Base-by-base conservation (phyloP, 1,284 basidiomycete genomes). In the Coniophora puteana region DNA sequence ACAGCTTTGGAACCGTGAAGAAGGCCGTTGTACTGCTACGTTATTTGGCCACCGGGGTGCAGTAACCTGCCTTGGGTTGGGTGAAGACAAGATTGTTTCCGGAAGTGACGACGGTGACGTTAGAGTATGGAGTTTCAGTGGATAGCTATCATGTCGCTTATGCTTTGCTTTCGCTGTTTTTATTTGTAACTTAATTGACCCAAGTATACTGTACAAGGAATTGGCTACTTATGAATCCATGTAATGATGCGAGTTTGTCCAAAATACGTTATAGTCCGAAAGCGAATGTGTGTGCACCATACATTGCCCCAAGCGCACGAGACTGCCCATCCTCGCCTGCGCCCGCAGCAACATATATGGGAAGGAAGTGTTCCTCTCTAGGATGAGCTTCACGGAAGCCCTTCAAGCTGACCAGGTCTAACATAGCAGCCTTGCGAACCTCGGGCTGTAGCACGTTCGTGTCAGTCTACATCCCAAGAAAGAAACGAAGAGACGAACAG, bases 21-120 rank as follows among this genome's bases (percentile, higher is more conserved):
- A 93, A 44, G 91, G 89, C 17, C 76, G 77, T 44, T 97, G 93
- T 54, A 85, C 85, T 14, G 79, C 90, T 38, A 99, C 96, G 2
- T 74, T 99, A 4, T 89, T 96, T 14, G 95, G 94, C 2, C 96
- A 99, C 61, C 79, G 91, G 35, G 93, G 90, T 22, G 92, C 95
- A 3, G 93, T 98, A 35, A 97, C 91, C 14, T 92, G 91, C 53
- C 69, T 98, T 25, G 85, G 82, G 23, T 74, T 99, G 3, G 90
- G 89, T 1, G 95, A 98, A 61, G 94, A 97, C 63, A 94, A 94
- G 68, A 90, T 98, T 45, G 83, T 98, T 5, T 93, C 91, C 22
- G 95, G 94, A 3, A 89, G 90, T 45, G 95, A 97, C 62, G 92
- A 96, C 54, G 78, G 83, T 10, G 81, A 89, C 48, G 65, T 93